Conservation (phyloP, 345 rosid species). For the Populus davidiana region DNA sequence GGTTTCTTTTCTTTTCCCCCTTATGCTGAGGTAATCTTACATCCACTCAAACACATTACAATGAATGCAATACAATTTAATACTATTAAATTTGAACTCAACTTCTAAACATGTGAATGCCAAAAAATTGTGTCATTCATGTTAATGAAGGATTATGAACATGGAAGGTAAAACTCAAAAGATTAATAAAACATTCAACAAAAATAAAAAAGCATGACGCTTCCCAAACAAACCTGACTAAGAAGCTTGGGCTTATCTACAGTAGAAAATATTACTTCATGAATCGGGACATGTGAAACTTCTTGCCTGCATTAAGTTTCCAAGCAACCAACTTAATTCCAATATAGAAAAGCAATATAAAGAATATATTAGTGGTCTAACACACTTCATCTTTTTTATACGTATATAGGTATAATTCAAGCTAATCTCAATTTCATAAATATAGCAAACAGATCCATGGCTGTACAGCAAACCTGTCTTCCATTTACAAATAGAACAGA, state of each 20-base stretch:
- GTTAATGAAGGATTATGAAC: not conserved
- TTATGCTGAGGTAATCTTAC: not conserved
- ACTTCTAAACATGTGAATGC: not conserved
- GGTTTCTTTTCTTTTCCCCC: not conserved
- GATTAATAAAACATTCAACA: not conserved
- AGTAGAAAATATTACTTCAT: constrained; percentile 72
- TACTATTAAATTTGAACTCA: not conserved
- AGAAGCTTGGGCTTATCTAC: constrained; percentile 73
- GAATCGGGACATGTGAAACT: constrained; percentile 34
- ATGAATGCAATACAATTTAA: not conserved
- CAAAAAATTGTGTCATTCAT: not conserved
- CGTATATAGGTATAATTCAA: not conserved
- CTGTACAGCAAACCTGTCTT: not conserved
- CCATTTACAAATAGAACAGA: not conserved
- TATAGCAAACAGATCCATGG: not conserved
- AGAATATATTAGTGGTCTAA: constrained; percentile 5
- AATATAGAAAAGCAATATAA: not conserved
- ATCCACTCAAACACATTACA: not conserved
- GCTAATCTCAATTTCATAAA: not conserved
- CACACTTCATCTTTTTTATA: not conserved
- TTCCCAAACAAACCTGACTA: constrained; percentile 50
- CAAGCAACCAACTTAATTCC: constrained; percentile 13
- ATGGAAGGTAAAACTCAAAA: not conserved
- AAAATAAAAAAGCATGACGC: not conserved
- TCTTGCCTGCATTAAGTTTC: constrained; percentile 48